Evolutionary conservation across 2,329 filamentous ascomycete genomes (phyloP).

Genomic region (Ramularia endophylla): DNA sequence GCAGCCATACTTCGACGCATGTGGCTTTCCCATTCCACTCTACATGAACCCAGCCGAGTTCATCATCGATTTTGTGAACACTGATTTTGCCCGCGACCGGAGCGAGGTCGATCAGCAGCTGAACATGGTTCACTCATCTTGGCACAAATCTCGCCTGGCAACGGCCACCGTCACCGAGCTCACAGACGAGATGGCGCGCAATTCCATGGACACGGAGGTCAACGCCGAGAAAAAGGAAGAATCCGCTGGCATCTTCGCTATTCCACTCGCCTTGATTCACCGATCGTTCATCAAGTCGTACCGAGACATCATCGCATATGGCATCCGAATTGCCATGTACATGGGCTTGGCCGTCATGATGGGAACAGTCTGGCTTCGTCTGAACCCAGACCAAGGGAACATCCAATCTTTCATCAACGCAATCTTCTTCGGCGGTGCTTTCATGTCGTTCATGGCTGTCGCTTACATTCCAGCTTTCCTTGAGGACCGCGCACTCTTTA

Average conservation of each 20-base stretch:
- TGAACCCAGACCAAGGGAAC: constrained; percentile 61
- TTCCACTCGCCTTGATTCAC: constrained; percentile 64
- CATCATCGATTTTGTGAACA: constrained; percentile 71
- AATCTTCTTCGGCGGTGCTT: constrained; percentile 51
- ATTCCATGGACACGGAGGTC: constrained; percentile 28
- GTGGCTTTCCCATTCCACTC: constrained; percentile 58
- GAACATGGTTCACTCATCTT: constrained; percentile 49
- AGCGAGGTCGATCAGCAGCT: constrained; percentile 46
- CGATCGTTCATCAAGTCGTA: constrained; percentile 78
- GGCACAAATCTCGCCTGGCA: constrained; percentile 46
- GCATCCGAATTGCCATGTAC: constrained; percentile 79
- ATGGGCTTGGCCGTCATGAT: constrained; percentile 74
- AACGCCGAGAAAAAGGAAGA: constrained; percentile 24
- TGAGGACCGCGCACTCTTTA: constrained; percentile 64
- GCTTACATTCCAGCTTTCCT: constrained; percentile 78
- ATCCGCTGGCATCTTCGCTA: constrained; percentile 42
- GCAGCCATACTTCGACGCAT: constrained; percentile 56
- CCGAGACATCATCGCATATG: constrained; percentile 77
- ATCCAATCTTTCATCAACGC: constrained; percentile 81
- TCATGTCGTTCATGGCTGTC: constrained; percentile 50
- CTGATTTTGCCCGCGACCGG: constrained; percentile 59
- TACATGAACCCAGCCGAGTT: constrained; percentile 77
- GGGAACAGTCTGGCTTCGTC: constrained; percentile 78
- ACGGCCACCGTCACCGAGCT: constrained; percentile 29
- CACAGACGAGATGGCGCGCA: constrained; percentile 32